phyloP scores from a whole-genome alignment of 805 yeast genomes.

The Cyberlindnera veronae region DNA sequence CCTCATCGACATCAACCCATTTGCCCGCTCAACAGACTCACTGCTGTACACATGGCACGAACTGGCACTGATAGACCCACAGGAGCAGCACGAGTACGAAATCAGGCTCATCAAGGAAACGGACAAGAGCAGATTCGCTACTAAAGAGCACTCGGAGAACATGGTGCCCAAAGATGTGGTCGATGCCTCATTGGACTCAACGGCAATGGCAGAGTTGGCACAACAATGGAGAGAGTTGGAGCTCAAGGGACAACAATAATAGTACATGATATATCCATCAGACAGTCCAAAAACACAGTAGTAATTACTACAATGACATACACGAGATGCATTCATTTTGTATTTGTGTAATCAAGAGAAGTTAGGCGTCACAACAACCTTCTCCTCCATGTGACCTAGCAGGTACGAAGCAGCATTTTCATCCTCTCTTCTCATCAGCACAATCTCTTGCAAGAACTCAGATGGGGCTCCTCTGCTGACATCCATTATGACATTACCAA shows the following conservation, averaged over 20 bases:
- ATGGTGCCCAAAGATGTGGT: conserved; percentile 91
- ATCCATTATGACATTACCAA: conserved; percentile 69
- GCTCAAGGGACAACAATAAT: conserved; percentile 22
- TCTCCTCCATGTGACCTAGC: conserved; percentile 54
- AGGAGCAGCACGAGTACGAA: conserved; percentile 37
- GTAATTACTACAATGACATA: too few relatives aligned
- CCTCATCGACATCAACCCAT: conserved; percentile 86
- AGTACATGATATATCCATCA: too few relatives aligned
- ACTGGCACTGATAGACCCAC: conserved; percentile 36
- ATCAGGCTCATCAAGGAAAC: conserved; percentile 66
- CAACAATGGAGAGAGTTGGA: conserved; percentile 52
- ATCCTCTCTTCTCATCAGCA: conserved; percentile 40
- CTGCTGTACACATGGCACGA: conserved; percentile 85
- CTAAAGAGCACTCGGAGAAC: conserved; percentile 82
- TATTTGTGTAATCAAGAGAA: conserved; percentile 17
- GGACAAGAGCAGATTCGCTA: conserved; percentile 71
- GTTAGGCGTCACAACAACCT: conserved; percentile 58
- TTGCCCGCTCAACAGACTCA: conserved; percentile 72
- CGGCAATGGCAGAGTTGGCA: conserved; percentile 66
- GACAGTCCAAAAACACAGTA: too few relatives aligned
- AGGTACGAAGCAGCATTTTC: conserved; percentile 38
- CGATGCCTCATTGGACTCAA: conserved; percentile 71
- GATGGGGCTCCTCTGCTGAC: conserved; percentile 69
- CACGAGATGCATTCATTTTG: too few relatives aligned
- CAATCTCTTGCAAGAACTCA: conserved; percentile 70